phyloP scores from a whole-genome alignment of 345 rosid genomes.

The Balakata baccata region DNA sequence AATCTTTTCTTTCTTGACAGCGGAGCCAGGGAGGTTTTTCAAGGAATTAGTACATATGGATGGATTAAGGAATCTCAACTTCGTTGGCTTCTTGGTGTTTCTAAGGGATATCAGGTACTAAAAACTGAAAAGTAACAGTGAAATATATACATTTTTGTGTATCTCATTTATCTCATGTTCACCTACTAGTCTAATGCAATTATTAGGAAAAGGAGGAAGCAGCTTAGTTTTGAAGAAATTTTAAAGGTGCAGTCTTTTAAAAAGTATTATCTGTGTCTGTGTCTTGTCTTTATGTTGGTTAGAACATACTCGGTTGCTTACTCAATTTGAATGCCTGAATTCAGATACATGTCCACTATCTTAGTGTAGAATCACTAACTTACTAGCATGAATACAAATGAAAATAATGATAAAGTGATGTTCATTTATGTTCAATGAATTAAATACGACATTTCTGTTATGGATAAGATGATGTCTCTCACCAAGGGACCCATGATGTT shows the following conservation, averaged over 20 bases:
- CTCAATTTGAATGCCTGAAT: background rate
- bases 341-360: background rate
- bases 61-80: conserved; percentile 91
- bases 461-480: background rate
- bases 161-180: background rate
- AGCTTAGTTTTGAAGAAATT: background rate
- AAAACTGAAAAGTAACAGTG: no score
- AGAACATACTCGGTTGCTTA: background rate
- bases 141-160: no score
- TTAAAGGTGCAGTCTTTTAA: conserved; percentile 18
- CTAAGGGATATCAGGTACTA: conserved; percentile 46
- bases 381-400: background rate
- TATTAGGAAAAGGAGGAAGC: background rate
- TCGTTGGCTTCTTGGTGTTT: conserved; percentile 57
- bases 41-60: conserved; percentile 71
- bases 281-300: background rate
- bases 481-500: background rate
- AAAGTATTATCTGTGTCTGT: background rate
- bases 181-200: background rate
- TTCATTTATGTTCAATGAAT: background rate
- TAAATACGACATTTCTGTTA: background rate
- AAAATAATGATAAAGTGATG: background rate
- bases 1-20: conserved; percentile 85
- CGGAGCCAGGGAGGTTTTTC: conserved; percentile 65
- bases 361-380: background rate